Conservation (phyloP, 208 protist species). For the Borovskyia barvae region DNA sequence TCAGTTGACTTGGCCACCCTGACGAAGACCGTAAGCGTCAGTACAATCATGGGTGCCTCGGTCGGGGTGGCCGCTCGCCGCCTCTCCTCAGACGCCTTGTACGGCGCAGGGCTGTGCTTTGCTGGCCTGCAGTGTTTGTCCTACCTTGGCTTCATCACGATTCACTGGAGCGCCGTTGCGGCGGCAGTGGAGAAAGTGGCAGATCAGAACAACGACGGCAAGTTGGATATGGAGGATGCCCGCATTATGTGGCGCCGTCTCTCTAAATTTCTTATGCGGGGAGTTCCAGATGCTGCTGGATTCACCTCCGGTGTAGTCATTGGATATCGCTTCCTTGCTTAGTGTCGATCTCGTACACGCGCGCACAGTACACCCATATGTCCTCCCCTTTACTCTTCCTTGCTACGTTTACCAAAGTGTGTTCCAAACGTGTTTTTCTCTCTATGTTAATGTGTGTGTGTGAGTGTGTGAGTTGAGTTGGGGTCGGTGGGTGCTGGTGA, state of each 20-base stretch:
- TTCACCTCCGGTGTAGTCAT: slow-evolving; percentile 59
- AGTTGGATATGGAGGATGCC: slow-evolving; percentile 44
- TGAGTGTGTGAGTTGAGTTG: too few species aligned
- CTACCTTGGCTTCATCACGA: slow-evolving; percentile 60
- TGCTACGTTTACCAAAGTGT: too few species aligned
- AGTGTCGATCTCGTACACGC: too few species aligned
- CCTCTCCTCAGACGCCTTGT: slow-evolving; percentile 59
- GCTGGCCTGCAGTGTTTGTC: slow-evolving; percentile 50
- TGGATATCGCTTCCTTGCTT: slow-evolving; percentile 52
- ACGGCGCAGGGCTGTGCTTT: slow-evolving; percentile 54
- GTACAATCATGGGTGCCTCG: slow-evolving; percentile 41
- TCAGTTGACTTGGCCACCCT: slow-evolving; percentile 2
- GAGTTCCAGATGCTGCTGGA: slow-evolving; percentile 47
- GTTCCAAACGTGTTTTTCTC: too few species aligned
- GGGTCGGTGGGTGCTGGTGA: too few species aligned
- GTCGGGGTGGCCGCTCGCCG: slow-evolving; percentile 45
- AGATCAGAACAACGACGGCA: slow-evolving; percentile 55
- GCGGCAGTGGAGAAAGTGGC: slow-evolving; percentile 30
- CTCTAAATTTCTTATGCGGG: slow-evolving; percentile 29
- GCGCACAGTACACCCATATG: too few species aligned
- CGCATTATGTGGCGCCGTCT: slow-evolving; percentile 47
- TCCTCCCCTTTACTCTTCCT: too few species aligned
- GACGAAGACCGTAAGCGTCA: slow-evolving; percentile 39
- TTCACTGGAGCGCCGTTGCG: slow-evolving; percentile 62
- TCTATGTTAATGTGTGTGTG: too few species aligned